These are phyloP conservation scores for Astragalus glycyphyllos DNA, from an alignment of 306 rosid species.

Conservation along the genomic window DNA sequence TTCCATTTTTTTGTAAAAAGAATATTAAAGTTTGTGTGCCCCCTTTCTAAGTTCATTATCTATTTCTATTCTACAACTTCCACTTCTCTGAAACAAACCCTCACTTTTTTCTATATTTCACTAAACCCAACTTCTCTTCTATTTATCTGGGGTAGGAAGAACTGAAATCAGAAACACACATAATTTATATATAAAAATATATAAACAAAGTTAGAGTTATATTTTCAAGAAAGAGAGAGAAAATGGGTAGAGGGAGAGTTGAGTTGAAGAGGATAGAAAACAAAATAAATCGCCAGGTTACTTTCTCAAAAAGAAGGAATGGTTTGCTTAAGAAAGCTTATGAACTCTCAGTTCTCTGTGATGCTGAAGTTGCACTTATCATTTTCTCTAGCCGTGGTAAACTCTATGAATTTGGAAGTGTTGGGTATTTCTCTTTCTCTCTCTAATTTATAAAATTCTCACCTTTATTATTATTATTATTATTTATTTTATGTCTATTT, in stretches of 20 bases:
- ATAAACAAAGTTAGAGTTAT: conserved; percentile 29
- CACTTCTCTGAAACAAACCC: conserved; percentile 52
- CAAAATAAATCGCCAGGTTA: conserved; percentile 61
- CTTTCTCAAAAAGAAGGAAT: conserved; percentile 62
- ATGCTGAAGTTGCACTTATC: conserved; percentile 69
- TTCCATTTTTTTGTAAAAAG: conserved; percentile 62
- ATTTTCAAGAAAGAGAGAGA: conserved; percentile 37
- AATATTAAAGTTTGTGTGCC: conserved; percentile 47
- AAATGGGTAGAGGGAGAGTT: conserved; percentile 87
- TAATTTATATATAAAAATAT: conserved; percentile 40
- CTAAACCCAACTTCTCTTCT: conserved; percentile 35
- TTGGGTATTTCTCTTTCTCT: conserved; percentile 56
- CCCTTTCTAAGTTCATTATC: conserved; percentile 47
- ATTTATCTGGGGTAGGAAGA: conserved; percentile 11
- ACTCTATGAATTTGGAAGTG: conserved; percentile 82
- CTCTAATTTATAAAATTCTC: conserved; percentile 26
- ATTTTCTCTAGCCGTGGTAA: conserved; percentile 86
- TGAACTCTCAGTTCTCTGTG: conserved; percentile 60
- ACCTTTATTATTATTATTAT: background rate
- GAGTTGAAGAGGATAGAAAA: conserved; percentile 89
- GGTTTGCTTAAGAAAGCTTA: conserved; percentile 65
- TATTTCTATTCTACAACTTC: conserved; percentile 59
- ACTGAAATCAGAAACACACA: conserved; percentile 30
- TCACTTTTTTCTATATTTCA: conserved; percentile 35
- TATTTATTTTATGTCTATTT: conserved; percentile 13